Base-by-base conservation (phyloP, 495 filamentous ascomycete genomes). In the Xylaria longipes region DNA sequence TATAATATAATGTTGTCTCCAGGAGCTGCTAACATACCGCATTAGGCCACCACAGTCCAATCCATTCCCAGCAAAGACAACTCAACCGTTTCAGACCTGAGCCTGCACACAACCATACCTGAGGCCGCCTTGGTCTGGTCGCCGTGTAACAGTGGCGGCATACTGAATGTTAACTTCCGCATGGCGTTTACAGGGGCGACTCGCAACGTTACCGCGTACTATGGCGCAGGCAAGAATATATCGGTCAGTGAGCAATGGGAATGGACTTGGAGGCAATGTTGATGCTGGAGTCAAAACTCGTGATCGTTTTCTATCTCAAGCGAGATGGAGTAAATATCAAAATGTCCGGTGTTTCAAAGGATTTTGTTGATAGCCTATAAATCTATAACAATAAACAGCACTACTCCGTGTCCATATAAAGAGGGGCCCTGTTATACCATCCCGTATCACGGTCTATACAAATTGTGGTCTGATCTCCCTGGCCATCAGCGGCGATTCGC, bases 101-200 rank as follows among this genome's bases (percentile, higher is more conserved):
- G n/a, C 29, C 65, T 67, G 29, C 65, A 67, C 65, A 54, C 65
- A 25, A 67, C 20, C 46, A 56, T 67, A 25, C 48, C 65, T 14
- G 46, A 56, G 31, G 48, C 25, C 6, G 33, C 29, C 15, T 31
- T 67, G 45, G 43, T 67, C 35, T 68, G 65, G 52, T 68, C 65
- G 15, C 43, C 35, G 5, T 68, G 65, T 20, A 17, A 37, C 27
- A 37, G 52, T 31, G 25, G 50, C 27, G 37, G 65, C 25, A 58
- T 57, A 57, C 9, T 68, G 5, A 58, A 68, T 14, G 65, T 68
- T 33, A 57, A 68, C 39, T 57, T 68, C 54, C 52, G 37, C 27
- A 58, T 68, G 37, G 52, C 65, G 12, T 68, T 68, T 58, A 58
- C 52, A 2, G 35, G 31, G n/a, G 33, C 46, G 0, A 54, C 64